Base-by-base conservation (phyloP, 345 rosid genomes). In the Nasturtium officinale region DNA sequence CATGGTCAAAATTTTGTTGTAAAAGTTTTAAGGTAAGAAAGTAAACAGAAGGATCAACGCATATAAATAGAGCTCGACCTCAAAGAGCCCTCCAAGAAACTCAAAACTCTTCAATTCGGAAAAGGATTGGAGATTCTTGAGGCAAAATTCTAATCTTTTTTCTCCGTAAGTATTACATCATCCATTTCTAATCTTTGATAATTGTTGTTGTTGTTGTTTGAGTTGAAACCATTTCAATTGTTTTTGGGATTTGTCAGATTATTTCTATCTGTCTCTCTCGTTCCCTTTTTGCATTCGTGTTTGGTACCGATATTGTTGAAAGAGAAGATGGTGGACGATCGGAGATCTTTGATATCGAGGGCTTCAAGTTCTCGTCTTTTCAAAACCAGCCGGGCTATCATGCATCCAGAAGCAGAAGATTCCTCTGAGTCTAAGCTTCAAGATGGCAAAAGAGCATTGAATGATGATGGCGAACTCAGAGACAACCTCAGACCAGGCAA, bases 291-390 rank as follows among this genome's bases (percentile, higher is more conserved):
- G 67, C 54, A 74, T 37, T 57, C 57, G 35, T 54, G 46, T 42
- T 61, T 53, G 32, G 20, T 54, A 72, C 54, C 61, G 46, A 26
- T 51, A 61, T 61, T 15, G 35, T 26, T 54, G 75, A 73, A 78
- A 9, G 51, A 28, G 56, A 77, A 84, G 69, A 92, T 90, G 98
- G 83, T 90, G 78, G 97, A 93, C 79, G 88, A 87, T 62, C 85
- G 84, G 42, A 65, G 79, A 79, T 82, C 82, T 79, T 64, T 83
- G 65, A 67, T 80, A 10, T 69, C 87, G 5, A 87, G 89, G 68
- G 84, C 84, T 78, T 82, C 90, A 60, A 77, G 81, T 73, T 85
- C 94, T 78, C 86, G 96, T 84, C 85, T 82, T 73, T 73, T 83
- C 5, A 90, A 89, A 64, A 75, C 82, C 53, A 83, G 78, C 79